Evolutionary conservation across 2,329 filamentous ascomycete genomes (phyloP), one percentile per base, ranked within the genome.

Genomic region (Pseudodiploospora longispora): DNA sequence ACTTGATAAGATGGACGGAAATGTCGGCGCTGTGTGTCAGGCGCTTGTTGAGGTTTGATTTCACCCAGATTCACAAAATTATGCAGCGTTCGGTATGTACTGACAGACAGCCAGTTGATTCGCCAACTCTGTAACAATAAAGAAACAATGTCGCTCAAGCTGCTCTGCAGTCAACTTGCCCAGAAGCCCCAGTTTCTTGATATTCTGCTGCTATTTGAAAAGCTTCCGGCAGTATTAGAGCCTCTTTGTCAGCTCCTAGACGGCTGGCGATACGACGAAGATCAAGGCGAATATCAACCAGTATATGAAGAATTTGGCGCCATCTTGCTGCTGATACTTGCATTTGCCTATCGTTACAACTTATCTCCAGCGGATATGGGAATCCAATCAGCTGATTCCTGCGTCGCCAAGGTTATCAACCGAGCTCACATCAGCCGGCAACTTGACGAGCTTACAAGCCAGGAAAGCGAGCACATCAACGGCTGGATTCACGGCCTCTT

Each of bases 1-100:
- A 55, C 71, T 98, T 27, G 88, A 95, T 45, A 84, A 83, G 41
- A 89, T 93, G 75, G 87, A 95, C 56, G 91, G 91, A 1, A 96
- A 96, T 61, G 87, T 87, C 3, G 88, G 87, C 2, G 87, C 88
- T 2, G 87, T 94, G 12, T 85, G 85, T 41, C 81, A 83, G 48
- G 90, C 89, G 3, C 70, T 90, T 37, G 78, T 82, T 34, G 84
- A 87, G 68, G 82, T 83, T 60, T 54, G 71, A 44, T 19, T 32
- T 12, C 6, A 19, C 36, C 6, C 33, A 19, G 19, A 19, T 19
- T 19, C 19, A 19, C 19, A 19, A 19, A 19, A 19, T 19, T 19
- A 19, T 19, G 19, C 19, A 19, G 19, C 19, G 19, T 19, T 19
- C 19, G 19, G 19, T 19, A 19, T 19, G 19, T 19, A 19, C 19